Evolutionary conservation across 208 protist species (phyloP), one percentile per base, ranked within the genome.

Genomic region (Leptomonas pyrrhocoris): DNA sequence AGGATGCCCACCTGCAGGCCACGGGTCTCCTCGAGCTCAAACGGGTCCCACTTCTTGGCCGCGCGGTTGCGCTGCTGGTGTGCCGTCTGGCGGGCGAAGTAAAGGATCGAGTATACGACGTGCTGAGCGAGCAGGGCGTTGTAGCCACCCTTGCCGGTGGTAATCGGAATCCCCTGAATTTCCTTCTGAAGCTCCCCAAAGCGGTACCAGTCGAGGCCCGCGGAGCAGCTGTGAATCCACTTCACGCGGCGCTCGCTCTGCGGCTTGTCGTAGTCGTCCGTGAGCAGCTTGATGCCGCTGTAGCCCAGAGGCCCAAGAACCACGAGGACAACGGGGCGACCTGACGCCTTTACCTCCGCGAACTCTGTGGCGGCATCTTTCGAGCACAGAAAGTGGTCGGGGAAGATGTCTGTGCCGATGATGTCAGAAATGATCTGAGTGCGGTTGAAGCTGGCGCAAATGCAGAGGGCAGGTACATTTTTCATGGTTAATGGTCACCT

Each of bases 61-160:
- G 46, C 59, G 21, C 76, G 74, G 72, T 76, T 83, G 48, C 31
- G 60, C 78, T 83, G 81, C 42, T 86, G 67, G 9, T 74, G 68
- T 55, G 69, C 75, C 8, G 87, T 83, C 68, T 86, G 69, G 28
- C 84, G 82, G 75, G 89, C 85, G 72, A 92, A 94, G 81, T 94
- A 89, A n/a, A 92, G 72, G 46, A 88, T 85, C 49, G 80, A 77
- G 63, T 77, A 88, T 15, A 91, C 36, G 16, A 88, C 81, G 70
- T 92, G 84, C 67, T 86, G 72, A 13, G 81, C 84, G 28, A 91
- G 68, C 30, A 83, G 76, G 27, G 68, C 68, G 42, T 71, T 80
- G 74, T 83, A 90, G 58, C 62, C 79, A 21, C 82, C 80, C n/a
- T 77, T 70, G 15, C 70, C 86, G 62, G 89, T 94, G 23, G 77